Base-by-base conservation (phyloP, 2,329 filamentous ascomycete genomes). In the Cryphonectria naterciae region DNA sequence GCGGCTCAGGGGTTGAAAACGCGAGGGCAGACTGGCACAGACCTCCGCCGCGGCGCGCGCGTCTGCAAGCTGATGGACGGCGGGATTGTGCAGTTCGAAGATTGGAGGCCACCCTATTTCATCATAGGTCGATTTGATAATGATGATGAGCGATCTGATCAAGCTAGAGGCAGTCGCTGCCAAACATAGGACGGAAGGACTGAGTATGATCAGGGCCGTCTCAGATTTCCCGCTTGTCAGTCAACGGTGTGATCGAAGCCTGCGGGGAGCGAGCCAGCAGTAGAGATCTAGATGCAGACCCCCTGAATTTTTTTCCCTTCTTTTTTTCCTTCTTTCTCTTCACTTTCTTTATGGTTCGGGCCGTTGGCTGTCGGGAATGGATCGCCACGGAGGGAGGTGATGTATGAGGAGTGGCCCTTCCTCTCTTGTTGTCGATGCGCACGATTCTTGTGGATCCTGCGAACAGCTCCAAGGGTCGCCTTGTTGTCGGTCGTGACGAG, bases 171-270 rank as follows among this genome's bases (percentile, higher is more conserved):
- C 25, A 35, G 52, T 28, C 25, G 52, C 52, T 56, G 52, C 28
- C 11, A 56, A 15, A 56, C 25, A 56, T 28, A 58, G 54, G 25
- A 58, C 25, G 28, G 11, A 58, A 32, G 54, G 54, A 35, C 52
- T 56, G 52, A 15, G 35, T 15, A 19, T 28, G 25, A 56, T 32
- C 28, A 58, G 28, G 54, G 54, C 54, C 15, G 54, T 58, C 54
- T 58, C 54, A 19, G 54, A 58, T 58, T 58, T 2, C 54, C 54
- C 28, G 54, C 28, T 32, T 58, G 54, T 58, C 54, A 58, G 54
- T 28, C 25, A 35, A 22, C 46, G 46, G 7, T 49, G 3, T 32
- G 54, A 4, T 58, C 54, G 54, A 58, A 15, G 25, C 19, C 28
- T 19, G 54, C 54, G 25, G 25, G 54, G 25, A 28, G 13, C n/a